These are phyloP conservation scores for Gossypium mustelinum DNA, from an alignment of 345 rosid species.

Conservation along the genomic window DNA sequence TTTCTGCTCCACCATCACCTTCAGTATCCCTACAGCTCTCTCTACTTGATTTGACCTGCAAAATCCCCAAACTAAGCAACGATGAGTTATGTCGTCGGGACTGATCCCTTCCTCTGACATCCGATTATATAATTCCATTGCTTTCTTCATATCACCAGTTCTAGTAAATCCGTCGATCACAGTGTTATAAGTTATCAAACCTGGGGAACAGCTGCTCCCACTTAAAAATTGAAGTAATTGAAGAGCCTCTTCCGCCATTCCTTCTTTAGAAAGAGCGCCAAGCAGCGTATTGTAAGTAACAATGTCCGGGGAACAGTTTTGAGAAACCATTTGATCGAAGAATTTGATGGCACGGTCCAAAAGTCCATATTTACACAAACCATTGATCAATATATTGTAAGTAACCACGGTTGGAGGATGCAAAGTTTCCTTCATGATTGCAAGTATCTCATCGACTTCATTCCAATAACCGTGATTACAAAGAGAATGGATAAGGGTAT, in stretches of 20 bases:
- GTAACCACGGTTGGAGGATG: slow-evolving; percentile 58
- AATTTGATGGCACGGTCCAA: slow-evolving; percentile 63
- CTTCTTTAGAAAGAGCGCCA: slow-evolving; percentile 64
- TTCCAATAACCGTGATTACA: slow-evolving; percentile 61
- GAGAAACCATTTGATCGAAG: slow-evolving; percentile 57
- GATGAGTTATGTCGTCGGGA: slow-evolving; percentile 76
- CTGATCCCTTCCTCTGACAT: slow-evolving; percentile 50
- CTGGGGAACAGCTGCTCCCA: slow-evolving; percentile 47
- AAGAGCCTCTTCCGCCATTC: slow-evolving; percentile 59
- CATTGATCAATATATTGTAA: slow-evolving; percentile 78
- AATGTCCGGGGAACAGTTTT: slow-evolving; percentile 55
- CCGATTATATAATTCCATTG: slow-evolving; percentile 43
- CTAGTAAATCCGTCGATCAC: slow-evolving; percentile 65
- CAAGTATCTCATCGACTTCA: slow-evolving; percentile 64
- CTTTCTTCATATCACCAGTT: slow-evolving; percentile 49
- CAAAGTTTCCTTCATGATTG: slow-evolving; percentile 47
- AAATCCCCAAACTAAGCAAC: slow-evolving; percentile 68
- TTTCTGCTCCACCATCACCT: slow-evolving; percentile 48
- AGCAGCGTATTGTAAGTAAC: slow-evolving; percentile 75
- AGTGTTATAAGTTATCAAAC: slow-evolving; percentile 65
- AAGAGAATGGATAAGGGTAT: slow-evolving; percentile 72
- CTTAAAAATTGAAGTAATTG: slow-evolving; percentile 43
- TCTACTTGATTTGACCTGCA: slow-evolving; percentile 43
- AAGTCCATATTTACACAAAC: slow-evolving; percentile 67
- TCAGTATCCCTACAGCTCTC: slow-evolving; percentile 53